These are phyloP conservation scores for Suhomyces bokatorum DNA, from an alignment of 1,139 yeast genomes.

Conservation along the genomic window DNA sequence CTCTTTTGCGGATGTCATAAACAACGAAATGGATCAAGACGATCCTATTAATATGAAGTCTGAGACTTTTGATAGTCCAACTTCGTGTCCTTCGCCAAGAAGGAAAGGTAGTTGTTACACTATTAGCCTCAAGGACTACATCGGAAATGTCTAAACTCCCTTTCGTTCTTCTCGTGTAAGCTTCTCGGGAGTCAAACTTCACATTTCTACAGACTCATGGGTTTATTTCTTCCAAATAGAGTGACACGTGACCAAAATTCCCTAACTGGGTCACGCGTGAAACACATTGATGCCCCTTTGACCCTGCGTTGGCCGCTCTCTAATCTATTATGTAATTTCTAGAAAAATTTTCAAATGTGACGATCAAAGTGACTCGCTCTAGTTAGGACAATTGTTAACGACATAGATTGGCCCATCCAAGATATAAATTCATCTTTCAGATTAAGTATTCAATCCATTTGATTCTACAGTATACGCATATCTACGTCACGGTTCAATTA, in stretches of 20 bases:
- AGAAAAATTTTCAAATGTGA: conserved; percentile 12
- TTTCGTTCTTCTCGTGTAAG: too few relatives aligned
- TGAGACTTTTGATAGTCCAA: background rate
- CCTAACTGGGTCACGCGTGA: conserved; percentile 6
- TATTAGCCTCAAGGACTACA: conserved; percentile 25
- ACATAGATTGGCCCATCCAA: conserved; percentile 3
- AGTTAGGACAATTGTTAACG: background rate
- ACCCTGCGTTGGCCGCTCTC: background rate
- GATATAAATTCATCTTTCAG: background rate
- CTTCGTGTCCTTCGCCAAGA: conserved; percentile 3
- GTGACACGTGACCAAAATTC: conserved; percentile 4
- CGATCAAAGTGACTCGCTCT: conserved; percentile 9
- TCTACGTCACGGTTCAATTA: background rate
- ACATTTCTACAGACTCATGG: too few relatives aligned
- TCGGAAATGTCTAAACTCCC: conserved; percentile 13
- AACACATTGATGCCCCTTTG: background rate
- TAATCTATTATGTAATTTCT: conserved; percentile 9
- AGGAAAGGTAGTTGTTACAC: conserved; percentile 21
- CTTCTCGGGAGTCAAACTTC: too few relatives aligned
- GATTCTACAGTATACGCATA: background rate
- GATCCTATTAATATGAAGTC: background rate
- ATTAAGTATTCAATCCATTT: background rate
- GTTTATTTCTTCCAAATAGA: too few relatives aligned
- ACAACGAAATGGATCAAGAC: conserved; percentile 18
- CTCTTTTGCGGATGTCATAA: conserved; percentile 36